Evolutionary conservation across 345 rosid genomes (phyloP), one percentile per base, ranked within the genome.

Genomic region (Boechera retrofracta): DNA sequence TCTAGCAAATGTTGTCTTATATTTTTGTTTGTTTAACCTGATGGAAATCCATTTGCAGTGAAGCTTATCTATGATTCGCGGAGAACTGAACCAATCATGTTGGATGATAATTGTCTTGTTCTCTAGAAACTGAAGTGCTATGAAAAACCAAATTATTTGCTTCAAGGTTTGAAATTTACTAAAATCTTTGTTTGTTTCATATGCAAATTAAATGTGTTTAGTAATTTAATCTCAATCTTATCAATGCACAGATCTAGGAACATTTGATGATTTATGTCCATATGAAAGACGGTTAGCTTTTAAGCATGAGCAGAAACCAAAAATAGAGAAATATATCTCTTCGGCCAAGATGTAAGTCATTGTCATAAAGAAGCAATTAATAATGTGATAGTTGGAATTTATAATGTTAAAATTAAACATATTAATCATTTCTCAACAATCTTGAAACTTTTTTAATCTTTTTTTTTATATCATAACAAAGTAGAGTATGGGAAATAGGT

Each of bases 261-360:
- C 53, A 31, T 31, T 52, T 64, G 82, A 72, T 77, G 82, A 64
- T 8, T 76, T 35, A 81, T 66, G 71, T 16, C 57, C 66, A 0
- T 72, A 65, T 61, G 97, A 89, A 67, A 91, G 86, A 82, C 91
- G 97, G 98, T 70, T 82, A 18, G 69, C 53, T 71, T 91, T 82
- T 55, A 77, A 82, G 52, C 76, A 79, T 58, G 92, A 83, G 72
- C 87, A 89, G 78, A 86, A 83, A 64, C 71, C 64, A 56, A 91
- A 79, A 41, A 62, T 88, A 18, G 92, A 89, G 68, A 83, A 82
- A 59, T 89, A 88, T 78, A 80, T 89, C 72, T 91, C 86, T 62
- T 1, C 24, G 24, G 69, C 78, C 18, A 47, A 48, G 32, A 77
- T 83, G 97, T 91, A 57, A 7, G 41, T 36, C 21, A 13, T 47